Evolutionary conservation across 306 rosid species (phyloP), one percentile per base, ranked within the genome.

Genomic region (Acacia acuminata): DNA sequence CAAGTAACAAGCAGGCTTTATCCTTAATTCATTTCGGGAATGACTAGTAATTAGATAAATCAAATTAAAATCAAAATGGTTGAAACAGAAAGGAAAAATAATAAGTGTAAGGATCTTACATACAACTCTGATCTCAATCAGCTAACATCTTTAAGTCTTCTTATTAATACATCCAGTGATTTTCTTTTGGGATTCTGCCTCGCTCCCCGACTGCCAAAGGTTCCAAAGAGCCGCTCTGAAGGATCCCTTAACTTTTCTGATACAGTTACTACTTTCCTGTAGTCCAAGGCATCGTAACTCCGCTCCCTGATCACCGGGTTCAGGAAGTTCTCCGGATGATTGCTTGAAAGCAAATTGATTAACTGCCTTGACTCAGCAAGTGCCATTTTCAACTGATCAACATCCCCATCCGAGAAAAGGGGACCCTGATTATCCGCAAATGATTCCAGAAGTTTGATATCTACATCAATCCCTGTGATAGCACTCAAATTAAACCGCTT

Each of bases 131-230:
- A 70, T 80, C 82, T 75, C 79, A 70, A 87, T 91, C 87, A 96
- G 87, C 94, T 94, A 87, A 82, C 94, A 38, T 96, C 99, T 90
- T 71, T 96, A 56, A 96, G 97, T 87, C 98, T 91, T 87, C 90
- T 96, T 82, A 96, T 94, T 91, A 96, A 85, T 30, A 77, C 64
- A 82, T 88, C 97, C 88, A 92, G 76, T 32, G 99, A 96, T 86
- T 96, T 96, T 96, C 87, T 94, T 86, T 94, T 94, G 1, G 99
- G 98, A 81, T 94, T 96, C 89, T 92, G 99, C 88, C 93, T 92
- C 68, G 89, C 77, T 60, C 91, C 97, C 65, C 99, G 90, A 84
- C 91, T 90, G 42, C 99, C 94, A 58, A 96, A 96, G 79, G 94
- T 96, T 77, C 98, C 98, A 68, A 96, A 96, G 56, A 92, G 89